Evolutionary conservation across 768 basidiomycete species (phyloP), one percentile per base, ranked within the genome.

Genomic region (Hortiboletus campestris): DNA sequence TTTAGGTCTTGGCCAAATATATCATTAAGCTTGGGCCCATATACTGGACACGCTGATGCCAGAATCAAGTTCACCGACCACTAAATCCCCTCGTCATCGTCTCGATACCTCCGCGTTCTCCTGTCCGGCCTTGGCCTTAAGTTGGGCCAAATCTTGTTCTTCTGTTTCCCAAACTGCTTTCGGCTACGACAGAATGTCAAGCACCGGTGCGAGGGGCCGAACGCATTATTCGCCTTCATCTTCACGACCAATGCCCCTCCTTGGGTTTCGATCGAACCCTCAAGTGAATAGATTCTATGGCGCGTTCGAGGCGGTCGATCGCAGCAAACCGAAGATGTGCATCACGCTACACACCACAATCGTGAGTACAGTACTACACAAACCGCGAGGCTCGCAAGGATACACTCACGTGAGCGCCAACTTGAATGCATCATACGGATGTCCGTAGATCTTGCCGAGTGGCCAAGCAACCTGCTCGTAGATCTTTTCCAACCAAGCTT

Each of bases 351-450:
- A n/a, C n/a, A n/a, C n/a, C 9, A 31, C 31, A n/a, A n/a, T n/a
- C n/a, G n/a, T n/a, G n/a, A n/a, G 32, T 12, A 13, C 6, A 12
- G 1, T 5, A 12, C 12, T 6, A 8, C 7, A 12, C 11, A 11
- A 31, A 2, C 0, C 2, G 11, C 10, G 16, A 6, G 35, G 16
- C n/a, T n/a, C n/a, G n/a, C n/a, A n/a, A 32, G 42, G 41, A 19
- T 20, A 12, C 3, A 77, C 91, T 57, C 65, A 96, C 95, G 90
- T 91, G 51, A 98, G 77, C n/a, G 92, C 86, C 42, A 97, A 80
- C 72, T 98, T 98, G 81, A 98, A 99, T 1, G 96, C 96, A 70
- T 98, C 97, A 72, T 97, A 96, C 0, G 95, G 83, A 71, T 98
- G 95, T 1, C 95, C 94, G 62, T 94, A 99, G 68, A 86, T 91